Percentiles rank a stretch among this genome's conserved stretches.
Conservation (phyloP, 2,329 filamentous ascomycete genomes). For the Fusarium xyrophilum region DNA sequence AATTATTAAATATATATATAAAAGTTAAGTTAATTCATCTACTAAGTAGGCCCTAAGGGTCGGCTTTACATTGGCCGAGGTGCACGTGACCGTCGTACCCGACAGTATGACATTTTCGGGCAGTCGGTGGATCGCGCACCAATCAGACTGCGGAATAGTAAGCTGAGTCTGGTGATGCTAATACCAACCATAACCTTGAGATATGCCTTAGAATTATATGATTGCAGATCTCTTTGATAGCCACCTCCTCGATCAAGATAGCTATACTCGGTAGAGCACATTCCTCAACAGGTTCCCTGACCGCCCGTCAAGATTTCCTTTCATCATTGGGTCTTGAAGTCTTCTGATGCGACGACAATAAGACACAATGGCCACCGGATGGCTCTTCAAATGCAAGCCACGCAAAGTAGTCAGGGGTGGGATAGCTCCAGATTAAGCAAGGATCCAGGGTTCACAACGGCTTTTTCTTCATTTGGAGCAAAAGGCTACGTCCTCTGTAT, state of each 20-base stretch:
- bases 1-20: too few relatives aligned
- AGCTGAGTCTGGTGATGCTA: neutral
- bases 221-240: constrained; percentile 1
- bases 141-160: constrained; percentile 9
- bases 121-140: neutral
- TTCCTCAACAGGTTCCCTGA: neutral
- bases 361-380: neutral
- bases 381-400: constrained; percentile 20
- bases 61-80: too few relatives aligned
- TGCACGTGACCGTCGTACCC: too few relatives aligned
- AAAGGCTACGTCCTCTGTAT: neutral
- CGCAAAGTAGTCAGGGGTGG: constrained; percentile 19
- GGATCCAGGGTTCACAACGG: constrained; percentile 23
- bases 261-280: neutral
- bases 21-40: too few relatives aligned
- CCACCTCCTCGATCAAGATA: neutral
- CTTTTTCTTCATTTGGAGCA: neutral
- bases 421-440: constrained; percentile 19
- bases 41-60: too few relatives aligned
- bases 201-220: neutral
- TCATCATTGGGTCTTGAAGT: neutral
- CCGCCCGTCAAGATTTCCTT: neutral
- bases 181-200: neutral
- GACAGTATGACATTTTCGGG: constrained; percentile 2
- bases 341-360: neutral